Percentiles rank a stretch among this genome's conserved stretches.
phyloP scores from a whole-genome alignment of 345 rosid genomes.

The Boechera retrofracta region DNA sequence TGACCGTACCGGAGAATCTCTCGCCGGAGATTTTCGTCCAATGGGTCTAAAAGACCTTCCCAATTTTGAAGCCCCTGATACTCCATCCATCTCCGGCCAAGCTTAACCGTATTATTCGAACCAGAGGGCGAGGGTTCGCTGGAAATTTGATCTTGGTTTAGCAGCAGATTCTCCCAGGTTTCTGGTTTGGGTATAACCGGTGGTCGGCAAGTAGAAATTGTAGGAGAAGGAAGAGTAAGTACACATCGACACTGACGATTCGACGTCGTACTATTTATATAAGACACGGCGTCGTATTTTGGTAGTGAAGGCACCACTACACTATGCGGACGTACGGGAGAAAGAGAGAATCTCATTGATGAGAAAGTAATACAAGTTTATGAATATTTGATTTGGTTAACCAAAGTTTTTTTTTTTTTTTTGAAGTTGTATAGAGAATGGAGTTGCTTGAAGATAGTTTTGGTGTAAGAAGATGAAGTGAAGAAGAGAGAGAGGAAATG shows the following conservation, averaged over 20 bases:
- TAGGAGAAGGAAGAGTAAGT: slow-evolving; percentile 44
- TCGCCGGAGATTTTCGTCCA: slow-evolving; percentile 71
- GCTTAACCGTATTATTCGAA: slow-evolving; percentile 41
- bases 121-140: slow-evolving; percentile 1
- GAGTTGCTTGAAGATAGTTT: slow-evolving; percentile 11
- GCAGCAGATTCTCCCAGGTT: slow-evolving; percentile 38
- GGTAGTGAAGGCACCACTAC: slow-evolving; percentile 31
- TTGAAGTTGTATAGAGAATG: not conserved
- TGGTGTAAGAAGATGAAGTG: slow-evolving; percentile 31
- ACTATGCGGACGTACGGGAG: slow-evolving; percentile 34
- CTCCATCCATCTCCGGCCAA: slow-evolving; percentile 49
- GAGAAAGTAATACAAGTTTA: not conserved
- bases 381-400: slow-evolving; percentile 6
- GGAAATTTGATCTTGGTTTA: slow-evolving; percentile 33
- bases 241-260: slow-evolving; percentile 35
- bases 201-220: slow-evolving; percentile 31
- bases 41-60: slow-evolving; percentile 80
- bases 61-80: slow-evolving; percentile 58
- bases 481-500: slow-evolving; percentile 28
- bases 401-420: not conserved
- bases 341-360: slow-evolving; percentile 38
- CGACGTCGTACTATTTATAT: slow-evolving; percentile 17
- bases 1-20: slow-evolving; percentile 89
- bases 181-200: slow-evolving; percentile 42
- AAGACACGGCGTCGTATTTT: slow-evolving; percentile 26